These are phyloP conservation scores for Hypoxylon rubiginosum DNA, from an alignment of 2,329 filamentous ascomycete genomes.

Conservation along the genomic window DNA sequence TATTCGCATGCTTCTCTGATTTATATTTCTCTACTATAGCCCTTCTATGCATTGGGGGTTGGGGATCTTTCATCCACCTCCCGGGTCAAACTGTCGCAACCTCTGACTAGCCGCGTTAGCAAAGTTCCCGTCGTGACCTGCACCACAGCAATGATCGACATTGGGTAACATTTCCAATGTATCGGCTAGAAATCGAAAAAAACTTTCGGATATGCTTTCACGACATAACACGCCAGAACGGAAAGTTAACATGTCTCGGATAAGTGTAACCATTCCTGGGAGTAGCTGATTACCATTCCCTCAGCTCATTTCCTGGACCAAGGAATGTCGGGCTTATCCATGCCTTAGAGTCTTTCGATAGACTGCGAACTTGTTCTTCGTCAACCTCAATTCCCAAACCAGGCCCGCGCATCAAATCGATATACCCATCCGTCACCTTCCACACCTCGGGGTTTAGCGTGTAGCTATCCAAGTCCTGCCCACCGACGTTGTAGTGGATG, in stretches of 20 bases:
- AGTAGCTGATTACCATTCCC: slow-evolving; percentile 71
- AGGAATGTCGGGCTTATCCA: slow-evolving; percentile 78
- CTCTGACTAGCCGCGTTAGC: too few species aligned
- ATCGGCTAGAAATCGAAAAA: too few species aligned
- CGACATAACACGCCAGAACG: background rate
- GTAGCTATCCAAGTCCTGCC: slow-evolving; percentile 76
- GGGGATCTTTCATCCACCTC: too few species aligned
- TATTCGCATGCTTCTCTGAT: too few species aligned
- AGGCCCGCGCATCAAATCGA: slow-evolving; percentile 69
- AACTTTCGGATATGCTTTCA: too few species aligned
- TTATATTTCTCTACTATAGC: too few species aligned
- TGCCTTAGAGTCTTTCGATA: slow-evolving; percentile 69
- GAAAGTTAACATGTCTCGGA: background rate
- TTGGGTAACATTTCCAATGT: background rate
- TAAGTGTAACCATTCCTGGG: background rate
- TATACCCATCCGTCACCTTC: slow-evolving; percentile 75
- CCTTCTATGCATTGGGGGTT: too few species aligned
- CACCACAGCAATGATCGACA: background rate
- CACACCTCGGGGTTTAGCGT: slow-evolving; percentile 74
- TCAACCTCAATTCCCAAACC: slow-evolving; percentile 79
- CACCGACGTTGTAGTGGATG: slow-evolving; percentile 81
- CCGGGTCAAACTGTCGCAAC: too few species aligned
- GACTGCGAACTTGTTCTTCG: slow-evolving; percentile 73
- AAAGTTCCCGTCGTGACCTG: too few species aligned
- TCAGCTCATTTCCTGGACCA: slow-evolving; percentile 74